Base-by-base conservation (phyloP, 192 early-diverging fungal species). In the Rhizophagus clarus region DNA sequence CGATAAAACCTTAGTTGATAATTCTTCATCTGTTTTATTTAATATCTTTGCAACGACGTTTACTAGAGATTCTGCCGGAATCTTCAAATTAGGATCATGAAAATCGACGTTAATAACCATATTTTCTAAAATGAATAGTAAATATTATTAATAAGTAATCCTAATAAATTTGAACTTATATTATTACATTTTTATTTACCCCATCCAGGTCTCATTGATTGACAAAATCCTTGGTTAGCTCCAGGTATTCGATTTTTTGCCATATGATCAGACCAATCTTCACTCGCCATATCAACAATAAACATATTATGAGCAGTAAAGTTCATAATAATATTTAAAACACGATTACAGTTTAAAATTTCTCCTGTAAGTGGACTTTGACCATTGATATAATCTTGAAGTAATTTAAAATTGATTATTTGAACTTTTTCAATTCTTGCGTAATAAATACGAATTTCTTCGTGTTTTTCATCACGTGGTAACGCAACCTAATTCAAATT, bases 31-130 rank as follows among this genome's bases (percentile, higher is more conserved):
- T 10, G 61, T 24, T 26, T 62, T 62, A 62, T 26, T 10, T 6
- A 62, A 14, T 20, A 62, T 20, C 26, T 26, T 62, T 62, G 61
- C 61, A 62, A 62, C 24, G 24, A 62, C 61, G 2, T 62, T 62
- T 24, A n/a, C 6, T 62, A 62, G 2, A 62, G 61, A 26, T 62
- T 62, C 61, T 26, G 61, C 61, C 8, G 61, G 61, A 62, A 62
- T 62, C 24, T 26, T 62, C 61, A 62, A 62, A 62, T 62, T 26
- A 62, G 61, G 61, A 10, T 62, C 61, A 62, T 62, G 20, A 62
- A 62, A 62, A 22, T 62, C 61, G 24, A 62, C 61, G 26, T 62
- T 62, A 24, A 62, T 62, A 22, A 62, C 61, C 61, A 62, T 62
- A 22, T 62, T 20, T 62, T 62, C 61, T 62, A 26, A n/a, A 62